Base-by-base conservation (phyloP, 2,329 filamentous ascomycete species). In the Colletotrichum spaethianum region DNA sequence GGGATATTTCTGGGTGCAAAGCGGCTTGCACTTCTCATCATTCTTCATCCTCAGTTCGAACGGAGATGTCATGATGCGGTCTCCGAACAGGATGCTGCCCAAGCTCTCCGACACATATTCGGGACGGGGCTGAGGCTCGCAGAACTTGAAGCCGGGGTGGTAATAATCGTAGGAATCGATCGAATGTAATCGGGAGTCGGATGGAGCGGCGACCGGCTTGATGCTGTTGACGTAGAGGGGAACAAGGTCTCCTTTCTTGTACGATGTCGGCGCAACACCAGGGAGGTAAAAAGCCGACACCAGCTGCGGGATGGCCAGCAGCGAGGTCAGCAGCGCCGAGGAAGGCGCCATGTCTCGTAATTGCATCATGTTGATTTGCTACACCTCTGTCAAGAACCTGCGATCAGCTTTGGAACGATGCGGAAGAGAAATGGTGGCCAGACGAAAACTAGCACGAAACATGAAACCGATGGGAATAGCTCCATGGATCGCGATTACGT, bases 111-210 rank as follows among this genome's bases (percentile, higher is more conserved):
- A 92, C 28, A 97, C 91, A 85, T 93, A 89, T 80, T 95, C 83
- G 11, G 95, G 92, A 2, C 94, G 94, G 73, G 87, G 91, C 67
- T 93, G 85, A 2, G 96, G 96, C 76, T 89, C 85, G 83, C 96
- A 99, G 86, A 98, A 98, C 79, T 93, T 91, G 83, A 99, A 97
- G 4, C 89, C 89, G 7, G 92, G 90, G 77, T 96, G 91, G 81
- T 99, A 99, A 86, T 99, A 98, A 83, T 98, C 96, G 87, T 94
- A 99, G 5, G 96, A 94, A 78, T 98, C 92, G 66, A 98, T 93
- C n/a, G 95, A 97, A 80, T 95, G 94, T 50, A 98, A 87, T 77
- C 94, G 92, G 33, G 93, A 90, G 82, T 98, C 94, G 75, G 90
- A 88, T 72, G 90, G 87, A 52, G 93, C 93, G 56, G 94, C 91